A percentile compares a stretch with the other conserved stretches of the same genome.
These are phyloP conservation scores for Cryptococcus sp. DNA, from an alignment of 1,284 basidiomycete species.

Conservation along the genomic window DNA sequence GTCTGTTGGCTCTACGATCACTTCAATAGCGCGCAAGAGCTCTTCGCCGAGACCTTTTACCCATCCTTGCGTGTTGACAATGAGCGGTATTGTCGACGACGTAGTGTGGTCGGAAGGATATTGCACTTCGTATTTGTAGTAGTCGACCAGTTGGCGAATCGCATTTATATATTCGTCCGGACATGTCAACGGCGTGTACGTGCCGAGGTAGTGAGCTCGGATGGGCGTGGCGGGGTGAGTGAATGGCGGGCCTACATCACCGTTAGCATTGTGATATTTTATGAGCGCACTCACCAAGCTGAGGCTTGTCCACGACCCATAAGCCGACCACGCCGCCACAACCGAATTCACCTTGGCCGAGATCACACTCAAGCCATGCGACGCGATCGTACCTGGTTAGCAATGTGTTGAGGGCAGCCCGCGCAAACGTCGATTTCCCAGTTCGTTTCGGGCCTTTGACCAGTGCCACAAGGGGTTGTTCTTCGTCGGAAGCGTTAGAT, in stretches of 20 bases:
- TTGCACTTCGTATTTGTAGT: constrained; percentile 71
- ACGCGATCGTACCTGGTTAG: constrained; percentile 66
- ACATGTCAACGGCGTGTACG: constrained; percentile 72
- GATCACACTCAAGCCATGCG: constrained; percentile 87
- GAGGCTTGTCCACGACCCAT: constrained; percentile 65
- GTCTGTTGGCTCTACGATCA: constrained; percentile 64
- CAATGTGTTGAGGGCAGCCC: constrained; percentile 72
- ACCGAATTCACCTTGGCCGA: constrained; percentile 93
- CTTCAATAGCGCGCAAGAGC: constrained; percentile 69
- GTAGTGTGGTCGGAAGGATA: constrained; percentile 25
- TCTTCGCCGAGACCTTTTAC: constrained; percentile 89
- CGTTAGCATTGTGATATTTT: neutral
- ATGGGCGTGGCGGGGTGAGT: constrained; percentile 73
- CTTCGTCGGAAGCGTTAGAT: constrained; percentile 16
- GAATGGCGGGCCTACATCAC: constrained; percentile 71
- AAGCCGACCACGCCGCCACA: constrained; percentile 82
- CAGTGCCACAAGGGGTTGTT: constrained; percentile 54
- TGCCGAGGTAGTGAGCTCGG: constrained; percentile 80
- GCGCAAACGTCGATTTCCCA: constrained; percentile 86
- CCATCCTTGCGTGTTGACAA: constrained; percentile 98
- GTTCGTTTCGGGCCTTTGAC: constrained; percentile 82
- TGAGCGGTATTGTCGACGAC: constrained; percentile 69
- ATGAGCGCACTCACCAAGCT: constrained; percentile 63
- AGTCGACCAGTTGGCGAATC: constrained; percentile 67
- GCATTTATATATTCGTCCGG: constrained; percentile 77